phyloP scores from a whole-genome alignment of 768 basidiomycete genomes.

The Suillus tomentosus region DNA sequence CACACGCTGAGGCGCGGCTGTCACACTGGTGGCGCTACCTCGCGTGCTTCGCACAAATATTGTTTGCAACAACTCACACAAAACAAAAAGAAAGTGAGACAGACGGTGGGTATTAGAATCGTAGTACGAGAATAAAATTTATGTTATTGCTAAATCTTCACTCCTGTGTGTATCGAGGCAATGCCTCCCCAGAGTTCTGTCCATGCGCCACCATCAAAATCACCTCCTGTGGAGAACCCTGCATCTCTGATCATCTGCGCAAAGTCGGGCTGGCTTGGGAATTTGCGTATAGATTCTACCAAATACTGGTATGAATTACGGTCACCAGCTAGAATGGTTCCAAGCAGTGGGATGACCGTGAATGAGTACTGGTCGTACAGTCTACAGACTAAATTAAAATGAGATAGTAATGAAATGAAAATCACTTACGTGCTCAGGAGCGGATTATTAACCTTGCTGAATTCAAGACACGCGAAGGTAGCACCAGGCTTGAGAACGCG shows the following conservation, averaged over 20 bases:
- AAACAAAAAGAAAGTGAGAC: background rate
- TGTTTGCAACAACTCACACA: conserved; percentile 4
- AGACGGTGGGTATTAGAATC: background rate
- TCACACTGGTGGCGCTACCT: conserved; percentile 29
- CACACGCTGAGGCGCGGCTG: conserved; percentile 19
- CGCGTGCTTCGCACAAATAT: conserved; percentile 11
- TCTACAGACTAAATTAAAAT: conserved; percentile 42
- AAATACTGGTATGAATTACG: conserved; percentile 96
- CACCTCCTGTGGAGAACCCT: conserved; percentile 73
- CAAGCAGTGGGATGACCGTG: conserved; percentile 89
- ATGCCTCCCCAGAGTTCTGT: conserved; percentile 85
- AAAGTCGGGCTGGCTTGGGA: conserved; percentile 88
- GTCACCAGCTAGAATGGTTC: conserved; percentile 96
- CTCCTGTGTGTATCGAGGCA: conserved; percentile 81
- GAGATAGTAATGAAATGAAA: background rate
- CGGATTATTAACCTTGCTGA: conserved; percentile 90
- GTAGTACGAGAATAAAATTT: conserved; percentile 2
- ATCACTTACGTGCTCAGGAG: conserved; percentile 76
- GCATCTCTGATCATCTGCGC: conserved; percentile 86
- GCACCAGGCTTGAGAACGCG: conserved; percentile 96
- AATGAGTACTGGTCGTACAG: conserved; percentile 96
- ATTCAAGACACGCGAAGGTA: conserved; percentile 93
- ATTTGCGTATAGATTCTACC: conserved; percentile 94
- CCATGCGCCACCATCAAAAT: conserved; percentile 84
- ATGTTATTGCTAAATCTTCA: conserved; percentile 59